Evolutionary conservation across 2,329 filamentous ascomycete genomes (phyloP), one percentile per base, ranked within the genome.

Genomic region (Cladosporium sp.): DNA sequence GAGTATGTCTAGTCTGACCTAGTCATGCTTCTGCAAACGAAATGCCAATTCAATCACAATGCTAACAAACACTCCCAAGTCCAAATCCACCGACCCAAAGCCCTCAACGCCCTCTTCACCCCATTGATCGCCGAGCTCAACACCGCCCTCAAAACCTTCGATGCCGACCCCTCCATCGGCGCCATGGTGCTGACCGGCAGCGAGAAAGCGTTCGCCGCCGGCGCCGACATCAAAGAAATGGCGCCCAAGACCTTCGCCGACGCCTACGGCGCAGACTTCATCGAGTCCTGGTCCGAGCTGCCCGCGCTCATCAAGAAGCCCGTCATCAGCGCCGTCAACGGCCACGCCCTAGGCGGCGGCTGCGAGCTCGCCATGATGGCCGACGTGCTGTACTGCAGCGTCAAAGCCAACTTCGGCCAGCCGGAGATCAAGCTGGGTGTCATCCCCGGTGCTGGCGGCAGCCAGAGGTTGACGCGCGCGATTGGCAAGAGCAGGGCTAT

Each of bases 171-270:
- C 65, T 83, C 85, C 36, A 90, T 93, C 70, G 87, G 87, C 11
- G 90, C 90, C 72, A 92, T 96, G 73, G 80, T 99, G 67, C 84
- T 99, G 66, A 97, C 95, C 0, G 95, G 95, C 65, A 96, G 90
- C 55, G 85, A 92, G 71, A 92, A 90, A 79, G 93, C 94, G 51
- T 99, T 97, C 76, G 94, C 94, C 77, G 94, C 95, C 54, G 95
- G 95, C 61, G 95, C 95, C 68, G 95, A 99, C 80, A 99, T 99
- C 83, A 98, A 98, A 81, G 95, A 99, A 81, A 99, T 99, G 95
- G 91, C 92, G 34, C 89, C 92, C 68, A 87, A 97, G 47, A 93
- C 90, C 65, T 99, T 99, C 81, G 87, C 91, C 69, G 84, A 90
- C 70, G 94, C 95, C 47, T 98, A 97, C 82, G 91, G 88, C 58